phyloP scores from a whole-genome alignment of 768 basidiomycete species.

The Roridomyces roridus region DNA sequence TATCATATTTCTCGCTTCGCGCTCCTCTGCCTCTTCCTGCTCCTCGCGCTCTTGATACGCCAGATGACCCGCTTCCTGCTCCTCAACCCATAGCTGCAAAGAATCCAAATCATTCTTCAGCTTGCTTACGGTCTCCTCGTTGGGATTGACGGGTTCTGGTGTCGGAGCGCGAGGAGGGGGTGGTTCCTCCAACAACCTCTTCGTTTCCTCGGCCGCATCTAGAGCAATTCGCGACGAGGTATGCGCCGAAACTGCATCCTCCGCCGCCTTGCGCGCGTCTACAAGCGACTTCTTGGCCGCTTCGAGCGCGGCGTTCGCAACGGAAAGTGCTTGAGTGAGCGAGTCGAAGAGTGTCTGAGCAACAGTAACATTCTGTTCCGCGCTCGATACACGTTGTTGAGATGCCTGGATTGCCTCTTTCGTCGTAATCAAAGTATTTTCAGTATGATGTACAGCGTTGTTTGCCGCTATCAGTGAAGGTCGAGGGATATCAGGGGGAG shows the following conservation, averaged over 20 bases:
- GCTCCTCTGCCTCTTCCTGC: slow-evolving; percentile 12
- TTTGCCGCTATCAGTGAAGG: slow-evolving; percentile 16
- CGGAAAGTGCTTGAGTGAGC: slow-evolving; percentile 11
- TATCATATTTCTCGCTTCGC: slow-evolving; percentile 9
- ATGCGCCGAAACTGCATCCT: slow-evolving; percentile 10
- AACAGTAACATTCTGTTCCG: slow-evolving; percentile 7
- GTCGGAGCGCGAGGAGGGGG: slow-evolving; percentile 12
- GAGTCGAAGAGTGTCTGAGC: slow-evolving; percentile 14
- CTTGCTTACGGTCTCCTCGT: slow-evolving; percentile 10
- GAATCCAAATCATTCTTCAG: slow-evolving; percentile 20
- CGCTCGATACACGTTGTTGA: slow-evolving; percentile 4
- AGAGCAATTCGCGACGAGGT: slow-evolving; percentile 9
- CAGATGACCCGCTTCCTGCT: slow-evolving; percentile 17
- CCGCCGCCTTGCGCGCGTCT: slow-evolving; percentile 16
- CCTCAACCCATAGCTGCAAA: slow-evolving; percentile 14
- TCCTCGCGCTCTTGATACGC: not conserved
- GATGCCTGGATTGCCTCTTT: slow-evolving; percentile 16
- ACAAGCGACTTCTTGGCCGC: slow-evolving; percentile 14
- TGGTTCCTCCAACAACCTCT: slow-evolving; percentile 16
- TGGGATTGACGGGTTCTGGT: slow-evolving; percentile 10
- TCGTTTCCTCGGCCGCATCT: slow-evolving; percentile 22
- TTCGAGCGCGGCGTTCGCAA: slow-evolving; percentile 13
- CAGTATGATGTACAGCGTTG: slow-evolving; percentile 15
- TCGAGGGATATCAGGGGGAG: slow-evolving; percentile 7
- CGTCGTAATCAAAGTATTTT: not conserved